Evolutionary conservation across 1,284 basidiomycete species (phyloP), one percentile per base, ranked within the genome.

Genomic region (Omphalotus olearius): DNA sequence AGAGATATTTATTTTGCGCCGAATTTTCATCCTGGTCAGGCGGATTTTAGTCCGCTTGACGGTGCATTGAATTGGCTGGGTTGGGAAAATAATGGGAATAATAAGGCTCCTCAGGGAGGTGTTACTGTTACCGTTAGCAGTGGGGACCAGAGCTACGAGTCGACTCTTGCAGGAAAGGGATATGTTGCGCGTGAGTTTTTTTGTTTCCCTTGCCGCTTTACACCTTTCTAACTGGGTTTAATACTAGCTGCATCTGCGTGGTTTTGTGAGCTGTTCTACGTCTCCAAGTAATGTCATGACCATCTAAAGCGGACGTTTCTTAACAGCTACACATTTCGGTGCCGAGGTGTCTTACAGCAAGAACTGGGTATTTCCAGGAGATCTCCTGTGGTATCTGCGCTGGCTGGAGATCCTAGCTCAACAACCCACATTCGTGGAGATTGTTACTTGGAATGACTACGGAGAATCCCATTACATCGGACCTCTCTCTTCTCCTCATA

Each of bases 161-260:
- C 56, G 16, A 33, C 54, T 2, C 54, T 62, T 11, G 46, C 38
- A 10, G 44, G 60, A 23, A 62, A 62, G 36, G 63, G 62, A 11
- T 69, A 67, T 47, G 65, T 72, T 45, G 68, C 73, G 54, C 64
- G 68, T 55, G 47, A 60, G 59, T 68, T 45, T 42, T 11, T 17
- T 9, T 45, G 3, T 1, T 10, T 13, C 38, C 26, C 23, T 16
- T 11, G n/a, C n/a, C 18, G 59, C 62, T 2, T 67, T 65, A 54
- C 62, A 18, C 26, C 30, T 17, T 28, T 38, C 25, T 14, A 9
- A 13, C 6, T 4, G 9, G 9, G 2, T 11, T 44, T 1, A 7
- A 44, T 66, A 56, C 56, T 60, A 56, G 69, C 71, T 11, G 72
- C 68, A 6, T 70, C 70, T 17, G 69, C 73, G 0, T 76, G 73